phyloP scores from a whole-genome alignment of 2,329 filamentous ascomycete species.

The Cladophialophora exuberans region DNA sequence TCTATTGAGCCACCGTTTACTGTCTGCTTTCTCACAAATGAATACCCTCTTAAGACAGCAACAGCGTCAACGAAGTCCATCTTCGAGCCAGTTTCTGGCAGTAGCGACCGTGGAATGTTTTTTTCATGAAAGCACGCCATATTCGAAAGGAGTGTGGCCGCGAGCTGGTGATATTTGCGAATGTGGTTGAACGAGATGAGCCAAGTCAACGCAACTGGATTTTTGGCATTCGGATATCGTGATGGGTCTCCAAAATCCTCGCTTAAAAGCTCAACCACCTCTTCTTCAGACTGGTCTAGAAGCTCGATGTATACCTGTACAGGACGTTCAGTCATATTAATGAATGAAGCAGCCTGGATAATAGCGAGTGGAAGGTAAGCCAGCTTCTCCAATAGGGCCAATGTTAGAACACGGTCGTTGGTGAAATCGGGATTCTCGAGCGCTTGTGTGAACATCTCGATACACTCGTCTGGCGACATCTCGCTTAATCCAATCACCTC shows the following conservation, averaged over 20 bases:
- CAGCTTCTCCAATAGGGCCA: conserved; percentile 29
- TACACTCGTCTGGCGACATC: neutral
- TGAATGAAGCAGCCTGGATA: conserved; percentile 34
- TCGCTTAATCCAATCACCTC: conserved; percentile 1
- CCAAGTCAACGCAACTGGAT: conserved; percentile 43
- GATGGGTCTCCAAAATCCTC: conserved; percentile 39
- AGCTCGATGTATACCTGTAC: conserved; percentile 27
- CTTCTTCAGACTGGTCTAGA: conserved; percentile 33
- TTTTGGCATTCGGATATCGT: conserved; percentile 37
- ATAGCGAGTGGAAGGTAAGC: conserved; percentile 36
- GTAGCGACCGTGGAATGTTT: conserved; percentile 40
- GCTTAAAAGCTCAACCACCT: conserved; percentile 38
- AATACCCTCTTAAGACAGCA: conserved; percentile 39
- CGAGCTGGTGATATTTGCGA: conserved; percentile 35
- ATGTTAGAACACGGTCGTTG: conserved; percentile 9
- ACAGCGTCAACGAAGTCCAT: conserved; percentile 37
- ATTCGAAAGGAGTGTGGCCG: conserved; percentile 41
- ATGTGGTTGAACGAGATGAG: conserved; percentile 44
- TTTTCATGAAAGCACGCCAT: conserved; percentile 40
- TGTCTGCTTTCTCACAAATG: conserved; percentile 34
- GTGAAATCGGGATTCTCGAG: conserved; percentile 14
- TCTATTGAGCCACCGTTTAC: neutral
- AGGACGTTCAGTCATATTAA: conserved; percentile 21
- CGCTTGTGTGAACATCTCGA: conserved; percentile 36
- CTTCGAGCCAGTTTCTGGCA: conserved; percentile 32